Base-by-base conservation (phyloP, 345 rosid genomes). In the Camelina hispida region DNA sequence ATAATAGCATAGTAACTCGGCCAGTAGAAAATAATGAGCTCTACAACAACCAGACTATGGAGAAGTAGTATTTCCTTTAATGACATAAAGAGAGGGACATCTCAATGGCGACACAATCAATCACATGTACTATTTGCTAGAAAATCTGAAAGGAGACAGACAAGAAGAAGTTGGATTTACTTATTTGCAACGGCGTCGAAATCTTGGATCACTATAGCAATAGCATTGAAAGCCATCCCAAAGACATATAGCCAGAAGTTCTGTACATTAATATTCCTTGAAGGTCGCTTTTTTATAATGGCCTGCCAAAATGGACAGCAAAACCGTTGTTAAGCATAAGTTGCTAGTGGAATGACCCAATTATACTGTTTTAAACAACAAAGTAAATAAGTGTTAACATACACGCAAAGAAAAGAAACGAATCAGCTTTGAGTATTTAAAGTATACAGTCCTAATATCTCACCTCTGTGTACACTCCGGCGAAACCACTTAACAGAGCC, bases 401-500 rank as follows among this genome's bases (percentile, higher is more conserved):
- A n/a, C 23, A 61, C 35, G n/a, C 7, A 57, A 0, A 18, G 9
- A 14, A 13, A 13, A 28, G 4, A 12, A 10, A 0, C 2, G 18
- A 54, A 65, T 9, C 10, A 68, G 73, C 47, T 18, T 71, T 10
- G 8, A 14, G 32, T 25, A 47, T n/a, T 4, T 32, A 18, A 18
- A 54, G 68, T 60, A 42, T 44, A 0, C 16, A 46, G 51, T 46
- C 51, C 51, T n/a, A 46, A 17, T 48, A 48, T 15, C 65, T 75
- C 74, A 89, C 97, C 93, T 95, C 99, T 50, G 99, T 92, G 83
- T 95, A 89, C 43, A 90, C 99, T 80, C 99, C 98, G 1, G 98
- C 99, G 71, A 90, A 95, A 69, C 99, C 97, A 58, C 98, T 92
- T 72, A 95, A 78, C 74, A 95, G 96, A 51, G 99, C 99, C 98